Percentiles rank a stretch among this genome's conserved stretches.
Conservation (phyloP, 768 basidiomycete genomes). For the Leccinum subtestaceum region DNA sequence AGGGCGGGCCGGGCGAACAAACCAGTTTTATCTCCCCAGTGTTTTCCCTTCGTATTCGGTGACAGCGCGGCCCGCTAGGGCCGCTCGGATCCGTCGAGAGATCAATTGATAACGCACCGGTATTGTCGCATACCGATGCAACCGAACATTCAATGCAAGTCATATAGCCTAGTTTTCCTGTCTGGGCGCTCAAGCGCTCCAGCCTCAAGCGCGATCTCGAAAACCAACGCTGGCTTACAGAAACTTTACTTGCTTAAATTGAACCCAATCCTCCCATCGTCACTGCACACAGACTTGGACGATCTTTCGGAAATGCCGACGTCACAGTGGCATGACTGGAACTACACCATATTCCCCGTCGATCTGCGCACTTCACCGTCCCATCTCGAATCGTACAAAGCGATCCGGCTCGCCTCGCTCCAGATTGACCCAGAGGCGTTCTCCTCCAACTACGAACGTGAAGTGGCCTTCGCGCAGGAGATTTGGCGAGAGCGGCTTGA, state of each 20-base stretch:
- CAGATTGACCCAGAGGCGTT: constrained; percentile 23
- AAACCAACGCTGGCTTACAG: not conserved
- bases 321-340: not conserved
- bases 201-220: not conserved
- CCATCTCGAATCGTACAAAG: constrained; percentile 26
- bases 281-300: not conserved
- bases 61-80: not conserved
- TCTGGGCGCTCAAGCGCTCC: not conserved
- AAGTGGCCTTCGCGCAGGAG: constrained; percentile 20
- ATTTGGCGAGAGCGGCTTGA: constrained; percentile 23
- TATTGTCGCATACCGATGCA: not conserved
- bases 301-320: not conserved
- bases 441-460: constrained; percentile 21
- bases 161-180: not conserved
- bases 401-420: constrained; percentile 23
- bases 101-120: not conserved
- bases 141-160: not conserved
- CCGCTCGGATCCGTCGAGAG: not conserved
- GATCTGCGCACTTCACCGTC: constrained; percentile 11
- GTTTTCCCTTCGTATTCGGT: not conserved
- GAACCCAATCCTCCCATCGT: not conserved
- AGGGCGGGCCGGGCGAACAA: not conserved
- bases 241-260: not conserved
- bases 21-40: not conserved
- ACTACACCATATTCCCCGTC: constrained; percentile 18